Evolutionary conservation across 495 filamentous ascomycete genomes (phyloP), one percentile per base, ranked within the genome.

Genomic region (Aspergillus campestris): DNA sequence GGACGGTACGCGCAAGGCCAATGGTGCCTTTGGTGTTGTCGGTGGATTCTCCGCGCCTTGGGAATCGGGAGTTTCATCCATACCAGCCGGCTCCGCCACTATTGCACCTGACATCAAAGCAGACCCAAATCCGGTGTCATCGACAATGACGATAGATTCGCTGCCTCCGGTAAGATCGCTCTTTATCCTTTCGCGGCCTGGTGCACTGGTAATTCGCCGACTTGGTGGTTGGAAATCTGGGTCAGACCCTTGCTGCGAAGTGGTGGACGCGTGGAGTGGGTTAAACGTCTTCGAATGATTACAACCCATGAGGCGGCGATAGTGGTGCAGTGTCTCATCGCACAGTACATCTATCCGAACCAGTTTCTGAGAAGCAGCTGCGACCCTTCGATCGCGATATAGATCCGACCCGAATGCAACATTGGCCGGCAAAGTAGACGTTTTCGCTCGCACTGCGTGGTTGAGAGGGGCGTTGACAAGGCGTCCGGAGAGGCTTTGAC

Each of bases 91-190:
- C 3, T 44, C 10, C n/a, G 47, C 53, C 18, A 36, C 49, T 15
- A 64, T 39, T 8, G 60, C 67, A 15, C 70, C 68, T 6, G 68
- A 65, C 58, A 65, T 69, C 2, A 56, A 34, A 28, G 64, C 62
- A 28, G 64, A 51, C 15, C 65, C 59, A 15, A 68, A 54, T 6
- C 68, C 67, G 28, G 68, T 70, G 38, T 67, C 70, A 60, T 95
- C 86, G 11, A 94, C 80, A 52, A 95, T 92, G 28, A 94, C 78
- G 50, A 95, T 92, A 0, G 88, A 94, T 50, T 86, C 78, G 62
- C 87, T 94, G 6, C 86, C 87, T 32, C 71, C 73, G 0, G 87
- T 91, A 30, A 94, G 70, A 28, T 72, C 80, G 52, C 80, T 84
- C 34, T 69, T 60, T 2, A 65, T 52, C 40, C 75, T 70, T 13